Evolutionary conservation across 176 grass and related monocot genomes (phyloP).

Genomic region (Avena atlantica): DNA sequence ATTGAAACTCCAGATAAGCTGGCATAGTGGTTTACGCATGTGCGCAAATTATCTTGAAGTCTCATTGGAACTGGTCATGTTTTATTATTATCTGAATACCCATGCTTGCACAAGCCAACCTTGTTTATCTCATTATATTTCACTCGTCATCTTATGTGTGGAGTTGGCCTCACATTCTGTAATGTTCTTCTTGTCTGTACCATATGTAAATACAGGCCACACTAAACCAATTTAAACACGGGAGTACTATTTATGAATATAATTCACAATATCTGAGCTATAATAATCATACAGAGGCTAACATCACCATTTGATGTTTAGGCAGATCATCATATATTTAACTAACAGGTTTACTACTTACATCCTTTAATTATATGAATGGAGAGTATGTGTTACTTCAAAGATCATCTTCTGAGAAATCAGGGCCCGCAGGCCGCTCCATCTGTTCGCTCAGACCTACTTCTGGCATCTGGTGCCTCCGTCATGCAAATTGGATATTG

Average conservation of each 20-base stretch:
- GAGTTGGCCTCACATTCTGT: slow-evolving; percentile 22
- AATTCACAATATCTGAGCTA: neutral
- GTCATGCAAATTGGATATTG: slow-evolving; percentile 53
- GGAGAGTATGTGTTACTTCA: slow-evolving; percentile 29
- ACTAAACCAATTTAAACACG: neutral
- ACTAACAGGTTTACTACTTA: slow-evolving; percentile 9
- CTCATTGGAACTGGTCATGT: neutral
- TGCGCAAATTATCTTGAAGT: neutral
- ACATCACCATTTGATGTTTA: slow-evolving; percentile 5
- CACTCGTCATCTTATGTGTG: slow-evolving; percentile 23
- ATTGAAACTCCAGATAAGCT: neutral
- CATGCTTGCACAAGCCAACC: neutral
- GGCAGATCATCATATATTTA: slow-evolving; percentile 18
- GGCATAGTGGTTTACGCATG: neutral
- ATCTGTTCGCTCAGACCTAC: slow-evolving; percentile 22
- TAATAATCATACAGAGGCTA: neutral
- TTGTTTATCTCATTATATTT: neutral
- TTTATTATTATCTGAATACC: neutral
- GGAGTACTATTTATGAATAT: neutral
- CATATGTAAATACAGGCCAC: neutral
- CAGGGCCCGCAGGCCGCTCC: slow-evolving; percentile 43
- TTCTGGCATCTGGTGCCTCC: slow-evolving; percentile 8
- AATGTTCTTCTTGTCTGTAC: slow-evolving; percentile 8
- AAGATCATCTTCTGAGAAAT: slow-evolving; percentile 38
- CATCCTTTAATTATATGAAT: neutral